Conservation (phyloP, 495 filamentous ascomycete species). For the Penicillium verhagenii region DNA sequence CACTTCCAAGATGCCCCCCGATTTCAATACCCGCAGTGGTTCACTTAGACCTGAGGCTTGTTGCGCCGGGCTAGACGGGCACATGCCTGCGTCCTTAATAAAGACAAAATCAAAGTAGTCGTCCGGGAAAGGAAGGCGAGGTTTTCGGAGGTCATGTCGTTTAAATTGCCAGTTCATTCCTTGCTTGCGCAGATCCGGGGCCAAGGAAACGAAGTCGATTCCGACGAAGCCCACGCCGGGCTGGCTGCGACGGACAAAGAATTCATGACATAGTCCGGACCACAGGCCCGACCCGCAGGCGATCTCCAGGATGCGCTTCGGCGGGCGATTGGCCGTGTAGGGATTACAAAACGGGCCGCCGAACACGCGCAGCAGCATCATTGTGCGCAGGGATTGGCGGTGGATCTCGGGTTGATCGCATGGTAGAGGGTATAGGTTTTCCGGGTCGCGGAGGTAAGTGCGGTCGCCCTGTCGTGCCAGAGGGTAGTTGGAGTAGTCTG, state of each 20-base stretch:
- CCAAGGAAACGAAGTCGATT: conserved; percentile 76
- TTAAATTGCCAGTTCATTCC: conserved; percentile 86
- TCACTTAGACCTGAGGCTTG: conserved; percentile 69
- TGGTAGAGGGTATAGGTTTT: conserved; percentile 77
- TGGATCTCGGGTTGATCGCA: conserved; percentile 87
- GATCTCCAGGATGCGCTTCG: conserved; percentile 77
- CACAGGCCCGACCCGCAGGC: conserved; percentile 88
- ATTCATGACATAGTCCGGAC: conserved; percentile 80
- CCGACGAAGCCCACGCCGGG: conserved; percentile 71
- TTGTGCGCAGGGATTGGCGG: conserved; percentile 79
- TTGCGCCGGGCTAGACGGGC: conserved; percentile 57
- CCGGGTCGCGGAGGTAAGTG: conserved; percentile 75
- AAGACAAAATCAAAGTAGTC: conserved; percentile 88
- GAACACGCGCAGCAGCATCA: conserved; percentile 77
- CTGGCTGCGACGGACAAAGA: conserved; percentile 64
- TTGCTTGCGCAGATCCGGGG: conserved; percentile 67
- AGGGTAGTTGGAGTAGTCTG: conserved; percentile 53
- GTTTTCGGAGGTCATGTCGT: conserved; percentile 76
- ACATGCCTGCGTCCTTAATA: conserved; percentile 80
- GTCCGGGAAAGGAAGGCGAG: conserved; percentile 76
- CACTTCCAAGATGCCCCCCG: conserved; percentile 79
- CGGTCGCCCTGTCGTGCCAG: conserved; percentile 74
- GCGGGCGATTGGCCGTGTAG: conserved; percentile 60
- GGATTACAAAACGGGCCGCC: conserved; percentile 77
- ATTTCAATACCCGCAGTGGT: conserved; percentile 70